Conservation (phyloP, 2,329 filamentous ascomycete species). For the Neospermospora avenae region DNA sequence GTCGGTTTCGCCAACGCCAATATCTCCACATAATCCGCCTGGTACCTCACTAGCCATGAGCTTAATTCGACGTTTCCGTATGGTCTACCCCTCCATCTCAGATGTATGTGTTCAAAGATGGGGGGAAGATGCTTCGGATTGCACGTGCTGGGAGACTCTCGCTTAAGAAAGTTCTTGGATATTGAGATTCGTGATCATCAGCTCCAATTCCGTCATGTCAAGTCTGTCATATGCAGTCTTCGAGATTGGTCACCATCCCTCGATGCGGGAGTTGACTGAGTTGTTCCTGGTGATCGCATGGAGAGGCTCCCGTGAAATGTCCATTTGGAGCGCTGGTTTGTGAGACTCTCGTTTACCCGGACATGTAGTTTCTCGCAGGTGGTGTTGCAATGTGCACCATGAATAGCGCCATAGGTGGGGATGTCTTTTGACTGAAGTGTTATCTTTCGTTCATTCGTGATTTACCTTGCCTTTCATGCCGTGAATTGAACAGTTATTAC, state of each 20-base stretch:
- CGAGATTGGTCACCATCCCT: not conserved
- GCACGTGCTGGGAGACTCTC: not conserved
- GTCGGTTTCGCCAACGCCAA: not conserved
- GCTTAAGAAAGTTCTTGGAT: not conserved
- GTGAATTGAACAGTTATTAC: not conserved
- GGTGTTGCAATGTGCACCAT: not conserved
- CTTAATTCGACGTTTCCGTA: conserved; percentile 2
- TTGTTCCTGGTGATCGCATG: too few species aligned
- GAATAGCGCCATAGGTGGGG: conserved; percentile 6
- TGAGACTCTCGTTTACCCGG: not conserved
- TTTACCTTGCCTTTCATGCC: not conserved
- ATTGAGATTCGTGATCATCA: not conserved
- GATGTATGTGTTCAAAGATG: not conserved
- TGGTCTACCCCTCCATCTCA: not conserved
- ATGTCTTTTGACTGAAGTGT: not conserved
- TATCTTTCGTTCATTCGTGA: not conserved
- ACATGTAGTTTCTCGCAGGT: not conserved
- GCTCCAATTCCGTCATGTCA: not conserved
- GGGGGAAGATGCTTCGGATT: not conserved
- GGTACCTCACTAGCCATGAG: not conserved
- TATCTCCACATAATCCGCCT: not conserved
- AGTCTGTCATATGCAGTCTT: not conserved
- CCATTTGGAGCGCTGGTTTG: too few species aligned
- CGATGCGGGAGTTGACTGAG: not conserved
- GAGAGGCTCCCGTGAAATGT: too few species aligned